These are phyloP conservation scores for Vaccinium macrocarpon DNA, from an alignment of 148 eudicot genomes.

Conservation along the genomic window DNA sequence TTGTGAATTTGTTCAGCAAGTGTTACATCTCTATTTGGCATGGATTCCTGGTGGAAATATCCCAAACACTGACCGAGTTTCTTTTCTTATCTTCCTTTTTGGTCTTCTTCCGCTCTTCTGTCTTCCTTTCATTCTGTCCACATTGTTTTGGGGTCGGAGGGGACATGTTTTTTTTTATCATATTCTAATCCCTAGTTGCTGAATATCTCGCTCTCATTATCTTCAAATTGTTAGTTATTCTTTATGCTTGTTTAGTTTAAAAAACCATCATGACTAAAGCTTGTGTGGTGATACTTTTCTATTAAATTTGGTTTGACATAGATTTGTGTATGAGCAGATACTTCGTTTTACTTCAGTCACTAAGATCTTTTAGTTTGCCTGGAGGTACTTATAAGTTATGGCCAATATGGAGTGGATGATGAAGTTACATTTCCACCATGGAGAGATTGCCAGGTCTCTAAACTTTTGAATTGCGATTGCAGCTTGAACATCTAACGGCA, in stretches of 20 bases:
- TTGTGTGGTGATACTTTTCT: not conserved
- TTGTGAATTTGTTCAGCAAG: not conserved
- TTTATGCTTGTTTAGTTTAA: not conserved
- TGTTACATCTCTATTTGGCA: not conserved
- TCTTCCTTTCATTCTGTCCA: not conserved
- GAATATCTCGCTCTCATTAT: not conserved
- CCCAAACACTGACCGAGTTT: not conserved
- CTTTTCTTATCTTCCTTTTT: not conserved
- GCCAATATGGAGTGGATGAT: slow-evolving; percentile 6
- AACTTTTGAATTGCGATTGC: slow-evolving; percentile 29
- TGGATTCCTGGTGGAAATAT: not conserved
- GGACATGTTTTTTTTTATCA: not conserved
- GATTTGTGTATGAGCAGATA: not conserved
- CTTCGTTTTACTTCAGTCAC: not conserved
- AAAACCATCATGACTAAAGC: not conserved
- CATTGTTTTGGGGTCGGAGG: not conserved
- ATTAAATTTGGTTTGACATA: not conserved
- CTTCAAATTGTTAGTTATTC: not conserved
- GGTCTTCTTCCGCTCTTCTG: not conserved
- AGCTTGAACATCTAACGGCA: slow-evolving; percentile 84
- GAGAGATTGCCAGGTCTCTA: not conserved
- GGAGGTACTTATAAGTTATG: slow-evolving; percentile 3
- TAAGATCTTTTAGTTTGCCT: not conserved
- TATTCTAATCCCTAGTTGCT: not conserved
- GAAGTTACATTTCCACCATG: not conserved